Evolutionary conservation across 169 alveolate genomes (phyloP).

Genomic region (Plasmodium knowlesi): DNA sequence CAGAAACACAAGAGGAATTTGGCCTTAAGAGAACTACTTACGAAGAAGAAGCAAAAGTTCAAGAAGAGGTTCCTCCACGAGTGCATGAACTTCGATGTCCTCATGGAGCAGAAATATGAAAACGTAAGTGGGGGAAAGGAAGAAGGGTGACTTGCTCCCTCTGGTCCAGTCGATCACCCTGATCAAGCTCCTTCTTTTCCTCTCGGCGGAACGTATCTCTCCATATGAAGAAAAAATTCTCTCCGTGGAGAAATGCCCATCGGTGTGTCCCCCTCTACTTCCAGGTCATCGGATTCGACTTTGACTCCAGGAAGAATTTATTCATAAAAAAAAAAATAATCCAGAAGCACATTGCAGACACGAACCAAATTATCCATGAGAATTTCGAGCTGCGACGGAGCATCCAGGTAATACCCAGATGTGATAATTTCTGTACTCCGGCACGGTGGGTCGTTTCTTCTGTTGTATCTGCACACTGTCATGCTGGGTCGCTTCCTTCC

Average conservation of each 20-base stretch:
- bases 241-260: background rate
- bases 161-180: background rate
- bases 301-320: constrained; percentile 36
- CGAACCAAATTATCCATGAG: constrained; percentile 36
- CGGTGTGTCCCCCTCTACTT: background rate
- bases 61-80: constrained; percentile 44
- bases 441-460: background rate
- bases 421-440: background rate
- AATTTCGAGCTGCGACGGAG: constrained; percentile 24
- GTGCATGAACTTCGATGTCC: constrained; percentile 43
- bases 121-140: background rate
- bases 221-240: background rate
- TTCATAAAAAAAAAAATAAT: constrained; percentile 48
- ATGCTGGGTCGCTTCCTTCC: background rate
- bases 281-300: constrained; percentile 60
- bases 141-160: background rate
- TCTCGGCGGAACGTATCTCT: background rate
- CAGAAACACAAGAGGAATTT: constrained; percentile 22
- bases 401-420: constrained; percentile 19
- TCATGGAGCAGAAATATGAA: constrained; percentile 60
- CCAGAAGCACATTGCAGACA: constrained; percentile 34
- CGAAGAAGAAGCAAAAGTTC: constrained; percentile 37
- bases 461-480: background rate
- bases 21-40: constrained; percentile 1
- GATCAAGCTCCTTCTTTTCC: background rate